These are phyloP conservation scores for Penicillium italicum DNA, from an alignment of 2,329 filamentous ascomycete species.

Conservation along the genomic window DNA sequence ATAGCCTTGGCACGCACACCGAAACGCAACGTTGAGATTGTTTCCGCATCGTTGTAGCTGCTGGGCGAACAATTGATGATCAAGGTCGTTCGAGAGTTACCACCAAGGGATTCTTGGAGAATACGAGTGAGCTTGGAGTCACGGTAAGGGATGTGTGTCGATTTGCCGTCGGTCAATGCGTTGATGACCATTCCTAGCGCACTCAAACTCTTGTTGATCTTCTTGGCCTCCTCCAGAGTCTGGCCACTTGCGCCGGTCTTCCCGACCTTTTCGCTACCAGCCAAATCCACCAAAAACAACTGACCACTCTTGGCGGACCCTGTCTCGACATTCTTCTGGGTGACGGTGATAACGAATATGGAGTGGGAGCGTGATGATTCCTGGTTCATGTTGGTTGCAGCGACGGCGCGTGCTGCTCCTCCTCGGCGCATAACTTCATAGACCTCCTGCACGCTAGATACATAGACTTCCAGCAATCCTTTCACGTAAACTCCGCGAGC, in stretches of 20 bases:
- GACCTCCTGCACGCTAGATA: slow-evolving; percentile 90
- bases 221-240: slow-evolving; percentile 96
- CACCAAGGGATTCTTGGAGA: slow-evolving; percentile 91
- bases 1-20: slow-evolving; percentile 96
- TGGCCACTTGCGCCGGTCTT: slow-evolving; percentile 98
- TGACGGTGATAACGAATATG: slow-evolving; percentile 95
- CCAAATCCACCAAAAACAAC: slow-evolving; percentile 95
- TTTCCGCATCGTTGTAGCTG: slow-evolving; percentile 96
- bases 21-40: slow-evolving; percentile 84
- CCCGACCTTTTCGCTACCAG: slow-evolving; percentile 96
- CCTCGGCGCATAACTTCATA: slow-evolving; percentile 95
- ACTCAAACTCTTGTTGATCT: slow-evolving; percentile 99
- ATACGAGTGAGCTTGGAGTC: slow-evolving; percentile 98
- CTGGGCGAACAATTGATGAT: slow-evolving; percentile 99
- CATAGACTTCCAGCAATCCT: slow-evolving; percentile 89
- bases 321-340: slow-evolving; percentile 95
- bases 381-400: slow-evolving; percentile 98
- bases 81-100: slow-evolving; percentile 95
- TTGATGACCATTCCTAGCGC: slow-evolving; percentile 99
- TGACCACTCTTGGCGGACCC: slow-evolving; percentile 94
- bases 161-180: slow-evolving; percentile 93
- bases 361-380: slow-evolving; percentile 98
- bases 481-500: slow-evolving; percentile 95
- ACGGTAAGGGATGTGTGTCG: slow-evolving; percentile 90
- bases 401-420: slow-evolving; percentile 83